These are phyloP conservation scores for Blastocystis sp. DNA, from an alignment of 352 stramenopile genomes.

Conservation along the genomic window DNA sequence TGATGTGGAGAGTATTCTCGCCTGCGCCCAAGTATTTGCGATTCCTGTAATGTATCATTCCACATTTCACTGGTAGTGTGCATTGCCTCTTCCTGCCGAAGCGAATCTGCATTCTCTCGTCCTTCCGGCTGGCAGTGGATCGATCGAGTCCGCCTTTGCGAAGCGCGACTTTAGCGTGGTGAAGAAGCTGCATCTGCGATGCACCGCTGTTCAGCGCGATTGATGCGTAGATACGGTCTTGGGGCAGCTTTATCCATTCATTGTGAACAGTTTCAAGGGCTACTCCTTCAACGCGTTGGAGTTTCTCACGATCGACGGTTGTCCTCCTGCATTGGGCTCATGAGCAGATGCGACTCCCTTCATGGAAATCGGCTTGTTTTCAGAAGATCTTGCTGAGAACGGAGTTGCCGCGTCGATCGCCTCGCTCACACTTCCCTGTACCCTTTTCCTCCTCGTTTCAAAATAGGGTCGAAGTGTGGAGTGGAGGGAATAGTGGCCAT, in stretches of 20 bases:
- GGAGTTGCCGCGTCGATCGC: not conserved
- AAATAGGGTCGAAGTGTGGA: not conserved
- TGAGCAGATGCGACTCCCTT: not conserved
- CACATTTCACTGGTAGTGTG: not conserved
- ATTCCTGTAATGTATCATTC: not conserved
- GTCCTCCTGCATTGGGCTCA: not conserved
- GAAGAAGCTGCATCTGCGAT: not conserved
- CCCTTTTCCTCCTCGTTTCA: not conserved
- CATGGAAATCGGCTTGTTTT: not conserved
- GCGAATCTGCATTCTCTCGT: not conserved
- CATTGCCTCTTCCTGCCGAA: not conserved
- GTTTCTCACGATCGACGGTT: not conserved
- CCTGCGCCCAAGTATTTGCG: not conserved
- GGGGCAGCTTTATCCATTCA: not conserved
- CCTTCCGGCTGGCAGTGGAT: not conserved
- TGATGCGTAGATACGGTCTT: not conserved
- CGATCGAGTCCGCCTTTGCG: not conserved
- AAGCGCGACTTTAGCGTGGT: not conserved
- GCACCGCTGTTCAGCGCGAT: not conserved
- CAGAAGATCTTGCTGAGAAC: not conserved
- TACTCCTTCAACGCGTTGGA: not conserved
- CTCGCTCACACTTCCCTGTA: not conserved
- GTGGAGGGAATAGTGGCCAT: not conserved
- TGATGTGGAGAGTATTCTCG: not conserved
- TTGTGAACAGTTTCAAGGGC: not conserved